A percentile compares a stretch with the other conserved stretches of the same genome.
These are phyloP conservation scores for Didymella keratinophila DNA, from an alignment of 2,329 filamentous ascomycete genomes.

Conservation along the genomic window DNA sequence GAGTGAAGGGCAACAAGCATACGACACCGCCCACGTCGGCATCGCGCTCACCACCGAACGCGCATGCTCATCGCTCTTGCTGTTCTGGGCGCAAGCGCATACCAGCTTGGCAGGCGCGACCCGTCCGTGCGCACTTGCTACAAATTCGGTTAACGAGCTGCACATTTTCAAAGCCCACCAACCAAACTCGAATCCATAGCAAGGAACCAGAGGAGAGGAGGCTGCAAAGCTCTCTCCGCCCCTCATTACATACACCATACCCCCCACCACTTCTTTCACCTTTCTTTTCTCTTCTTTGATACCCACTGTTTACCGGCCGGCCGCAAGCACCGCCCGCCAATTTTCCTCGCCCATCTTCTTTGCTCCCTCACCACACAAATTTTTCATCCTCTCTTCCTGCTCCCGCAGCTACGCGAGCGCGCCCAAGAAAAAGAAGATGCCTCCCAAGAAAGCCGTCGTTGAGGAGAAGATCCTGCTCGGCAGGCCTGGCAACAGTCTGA, in stretches of 20 bases:
- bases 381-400: slow-evolving; percentile 45
- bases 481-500: slow-evolving; percentile 95
- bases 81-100: slow-evolving; percentile 16
- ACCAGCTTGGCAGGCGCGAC: slow-evolving; percentile 7
- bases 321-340: slow-evolving; percentile 59
- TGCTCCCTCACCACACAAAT: slow-evolving; percentile 50
- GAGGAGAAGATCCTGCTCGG: slow-evolving; percentile 98
- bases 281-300: slow-evolving; percentile 59
- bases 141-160: slow-evolving; percentile 13
- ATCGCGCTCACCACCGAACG: slow-evolving; percentile 16
- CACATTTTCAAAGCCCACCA: slow-evolving; percentile 23
- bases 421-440: slow-evolving; percentile 76
- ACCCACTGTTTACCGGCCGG: slow-evolving; percentile 60
- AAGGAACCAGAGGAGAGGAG: slow-evolving; percentile 34
- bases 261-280: slow-evolving; percentile 52
- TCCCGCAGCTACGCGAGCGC: slow-evolving; percentile 64
- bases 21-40: slow-evolving; percentile 14
- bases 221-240: slow-evolving; percentile 46
- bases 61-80: slow-evolving; percentile 23
- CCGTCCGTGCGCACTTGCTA: slow-evolving; percentile 6
- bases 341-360: slow-evolving; percentile 49
- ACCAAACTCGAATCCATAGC: slow-evolving; percentile 14
- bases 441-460: slow-evolving; percentile 89
- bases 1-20: slow-evolving; percentile 15
- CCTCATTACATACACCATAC: slow-evolving; percentile 43